Percentiles rank a stretch among this genome's conserved stretches.
phyloP scores from a whole-genome alignment of 495 filamentous ascomycete species.

The Tuber microsphaerosporum region DNA sequence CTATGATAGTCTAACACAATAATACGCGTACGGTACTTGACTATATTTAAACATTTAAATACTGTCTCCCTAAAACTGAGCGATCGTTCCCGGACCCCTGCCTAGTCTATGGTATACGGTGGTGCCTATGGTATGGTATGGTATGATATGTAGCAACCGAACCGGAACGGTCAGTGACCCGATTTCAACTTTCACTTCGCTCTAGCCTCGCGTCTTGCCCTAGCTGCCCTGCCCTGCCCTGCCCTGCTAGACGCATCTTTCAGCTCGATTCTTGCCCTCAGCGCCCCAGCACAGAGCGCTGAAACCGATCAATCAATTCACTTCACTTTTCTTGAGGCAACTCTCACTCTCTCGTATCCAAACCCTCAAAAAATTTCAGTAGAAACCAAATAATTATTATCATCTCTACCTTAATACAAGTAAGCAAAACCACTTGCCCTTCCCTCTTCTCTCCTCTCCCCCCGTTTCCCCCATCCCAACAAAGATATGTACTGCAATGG shows the following conservation, averaged over 20 bases:
- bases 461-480: background rate
- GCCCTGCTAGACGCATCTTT: background rate
- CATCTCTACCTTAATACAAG: constrained; percentile 7
- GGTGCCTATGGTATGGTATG: too few relatives aligned
- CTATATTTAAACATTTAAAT: too few relatives aligned
- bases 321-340: background rate
- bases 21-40: too few relatives aligned
- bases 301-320: background rate
- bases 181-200: background rate
- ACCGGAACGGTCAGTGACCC: too few relatives aligned
- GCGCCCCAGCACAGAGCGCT: background rate
- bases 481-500: background rate
- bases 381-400: constrained; percentile 7
- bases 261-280: constrained; percentile 4
- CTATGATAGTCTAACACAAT: too few relatives aligned
- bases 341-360: background rate
- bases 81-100: too few relatives aligned
- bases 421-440: constrained; percentile 12
- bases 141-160: too few relatives aligned
- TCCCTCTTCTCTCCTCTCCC: background rate
- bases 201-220: background rate
- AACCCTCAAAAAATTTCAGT: background rate
- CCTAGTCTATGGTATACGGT: too few relatives aligned
- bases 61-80: too few relatives aligned
- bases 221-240: background rate